Conservation (phyloP, 805 yeast species). For the Wickerhamomyces xylosicus region DNA sequence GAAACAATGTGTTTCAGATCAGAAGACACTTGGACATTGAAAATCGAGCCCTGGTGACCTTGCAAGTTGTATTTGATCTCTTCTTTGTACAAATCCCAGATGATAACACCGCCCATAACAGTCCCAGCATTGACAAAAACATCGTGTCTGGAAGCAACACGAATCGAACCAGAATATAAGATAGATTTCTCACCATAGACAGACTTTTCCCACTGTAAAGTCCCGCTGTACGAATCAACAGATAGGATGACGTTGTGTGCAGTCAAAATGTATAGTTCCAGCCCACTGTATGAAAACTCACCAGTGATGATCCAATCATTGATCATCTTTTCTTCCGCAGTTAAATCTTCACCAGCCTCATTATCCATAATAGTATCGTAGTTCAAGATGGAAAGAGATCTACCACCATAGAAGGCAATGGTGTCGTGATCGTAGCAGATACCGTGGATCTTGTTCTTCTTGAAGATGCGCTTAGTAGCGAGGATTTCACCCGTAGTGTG, state of each 20-base stretch:
- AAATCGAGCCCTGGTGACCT: slow-evolving; percentile 88
- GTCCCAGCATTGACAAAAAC: slow-evolving; percentile 81
- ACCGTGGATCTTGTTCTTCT: slow-evolving; percentile 78
- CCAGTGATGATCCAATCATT: slow-evolving; percentile 77
- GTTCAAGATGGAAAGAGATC: slow-evolving; percentile 43
- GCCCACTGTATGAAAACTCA: slow-evolving; percentile 32
- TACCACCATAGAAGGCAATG: slow-evolving; percentile 55
- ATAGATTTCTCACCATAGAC: slow-evolving; percentile 67
- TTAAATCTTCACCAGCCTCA: slow-evolving; percentile 5
- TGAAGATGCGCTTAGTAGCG: slow-evolving; percentile 37
- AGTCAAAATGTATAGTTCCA: slow-evolving; percentile 45
- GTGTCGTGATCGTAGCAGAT: slow-evolving; percentile 32
- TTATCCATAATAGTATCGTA: slow-evolving; percentile 21
- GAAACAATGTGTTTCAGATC: slow-evolving; percentile 50
- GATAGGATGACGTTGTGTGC: slow-evolving; percentile 67
- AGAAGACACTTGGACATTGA: slow-evolving; percentile 57
- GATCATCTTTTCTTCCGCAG: slow-evolving; percentile 34
- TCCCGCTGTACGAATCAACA: slow-evolving; percentile 20
- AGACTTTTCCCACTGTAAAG: slow-evolving; percentile 21
- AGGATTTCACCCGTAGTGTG: slow-evolving; percentile 29
- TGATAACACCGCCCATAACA: slow-evolving; percentile 75
- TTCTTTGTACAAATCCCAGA: slow-evolving; percentile 53
- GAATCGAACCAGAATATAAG: slow-evolving; percentile 77
- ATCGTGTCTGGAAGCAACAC: slow-evolving; percentile 28
- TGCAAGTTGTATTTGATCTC: slow-evolving; percentile 43